These are phyloP conservation scores for Fusarium denticulatum DNA, from an alignment of 2,329 filamentous ascomycete species.

Conservation along the genomic window DNA sequence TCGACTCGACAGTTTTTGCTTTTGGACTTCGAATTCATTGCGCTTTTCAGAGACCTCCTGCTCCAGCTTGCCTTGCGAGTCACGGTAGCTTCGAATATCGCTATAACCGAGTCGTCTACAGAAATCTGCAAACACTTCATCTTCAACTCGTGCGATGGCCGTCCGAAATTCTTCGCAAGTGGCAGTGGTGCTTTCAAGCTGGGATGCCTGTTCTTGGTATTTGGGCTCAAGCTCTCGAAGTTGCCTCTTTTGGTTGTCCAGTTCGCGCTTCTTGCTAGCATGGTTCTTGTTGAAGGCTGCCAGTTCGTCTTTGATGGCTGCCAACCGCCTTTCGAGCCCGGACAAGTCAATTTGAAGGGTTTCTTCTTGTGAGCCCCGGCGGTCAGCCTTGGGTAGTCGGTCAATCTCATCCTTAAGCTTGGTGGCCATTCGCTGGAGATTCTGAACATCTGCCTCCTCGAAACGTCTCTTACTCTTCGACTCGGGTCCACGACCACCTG, in stretches of 20 bases:
- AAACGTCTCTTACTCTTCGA: conserved; percentile 83
- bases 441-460: conserved; percentile 89
- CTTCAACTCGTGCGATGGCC: conserved; percentile 83
- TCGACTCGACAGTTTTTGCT: conserved; percentile 74
- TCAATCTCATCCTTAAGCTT: conserved; percentile 82
- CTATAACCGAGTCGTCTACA: conserved; percentile 87
- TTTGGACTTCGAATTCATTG: conserved; percentile 86
- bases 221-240: conserved; percentile 82
- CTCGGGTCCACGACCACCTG: conserved; percentile 85
- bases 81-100: conserved; percentile 92
- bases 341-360: conserved; percentile 80
- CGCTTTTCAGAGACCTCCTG: conserved; percentile 90
- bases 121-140: conserved; percentile 86
- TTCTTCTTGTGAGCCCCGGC: conserved; percentile 81
- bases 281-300: conserved; percentile 84
- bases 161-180: conserved; percentile 63
- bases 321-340: conserved; percentile 80
- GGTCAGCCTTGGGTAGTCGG: conserved; percentile 81
- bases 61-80: conserved; percentile 90
- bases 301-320: conserved; percentile 78
- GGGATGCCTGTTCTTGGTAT: conserved; percentile 75
- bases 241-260: conserved; percentile 77
- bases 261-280: conserved; percentile 82
- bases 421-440: conserved; percentile 78
- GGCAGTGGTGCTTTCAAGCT: conserved; percentile 67